A percentile compares a stretch with the other conserved stretches of the same genome.
phyloP scores from a whole-genome alignment of 1,284 basidiomycete genomes.

The Meripilus lineatus region DNA sequence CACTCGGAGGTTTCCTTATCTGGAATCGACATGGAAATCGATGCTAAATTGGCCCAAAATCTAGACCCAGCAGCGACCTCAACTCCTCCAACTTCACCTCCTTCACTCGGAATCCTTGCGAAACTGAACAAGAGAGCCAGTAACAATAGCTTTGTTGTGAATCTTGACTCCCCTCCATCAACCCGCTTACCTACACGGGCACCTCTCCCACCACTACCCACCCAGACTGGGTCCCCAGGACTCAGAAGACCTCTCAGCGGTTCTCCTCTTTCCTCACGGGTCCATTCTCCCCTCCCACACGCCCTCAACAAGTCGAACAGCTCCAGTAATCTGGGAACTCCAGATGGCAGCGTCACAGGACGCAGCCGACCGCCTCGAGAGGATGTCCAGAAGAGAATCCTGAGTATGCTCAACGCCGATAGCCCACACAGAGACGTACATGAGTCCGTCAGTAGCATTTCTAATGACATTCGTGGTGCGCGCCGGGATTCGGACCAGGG shows the following conservation, averaged over 20 bases:
- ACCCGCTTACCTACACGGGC: conserved; percentile 4
- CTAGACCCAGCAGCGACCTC: conserved; percentile 1
- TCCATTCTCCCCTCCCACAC: not conserved
- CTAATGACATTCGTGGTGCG: conserved; percentile 36
- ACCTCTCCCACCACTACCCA: too few species aligned
- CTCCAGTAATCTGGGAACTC: conserved; percentile 17
- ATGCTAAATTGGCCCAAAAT: conserved; percentile 7
- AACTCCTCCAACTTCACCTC: conserved; percentile 14
- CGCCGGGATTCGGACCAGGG: too few species aligned
- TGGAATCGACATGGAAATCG: conserved; percentile 20
- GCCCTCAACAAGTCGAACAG: conserved; percentile 12
- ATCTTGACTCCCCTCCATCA: conserved; percentile 8
- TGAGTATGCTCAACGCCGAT: too few species aligned
- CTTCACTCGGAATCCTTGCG: conserved; percentile 6
- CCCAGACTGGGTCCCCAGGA: conserved; percentile 12
- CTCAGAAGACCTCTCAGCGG: conserved; percentile 13
- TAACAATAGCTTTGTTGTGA: conserved; percentile 7
- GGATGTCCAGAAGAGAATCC: too few species aligned
- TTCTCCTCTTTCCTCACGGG: conserved; percentile 9
- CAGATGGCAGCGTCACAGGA: conserved; percentile 17
- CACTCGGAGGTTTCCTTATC: conserved; percentile 24
- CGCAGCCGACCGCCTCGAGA: conserved; percentile 27
- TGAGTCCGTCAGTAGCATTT: conserved; percentile 46
- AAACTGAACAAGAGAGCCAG: conserved; percentile 2
- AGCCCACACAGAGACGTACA: conserved; percentile 49